Evolutionary conservation across 805 yeast species (phyloP), one percentile per base, ranked within the genome.

Genomic region (Tetrapisispora iriomotensis): DNA sequence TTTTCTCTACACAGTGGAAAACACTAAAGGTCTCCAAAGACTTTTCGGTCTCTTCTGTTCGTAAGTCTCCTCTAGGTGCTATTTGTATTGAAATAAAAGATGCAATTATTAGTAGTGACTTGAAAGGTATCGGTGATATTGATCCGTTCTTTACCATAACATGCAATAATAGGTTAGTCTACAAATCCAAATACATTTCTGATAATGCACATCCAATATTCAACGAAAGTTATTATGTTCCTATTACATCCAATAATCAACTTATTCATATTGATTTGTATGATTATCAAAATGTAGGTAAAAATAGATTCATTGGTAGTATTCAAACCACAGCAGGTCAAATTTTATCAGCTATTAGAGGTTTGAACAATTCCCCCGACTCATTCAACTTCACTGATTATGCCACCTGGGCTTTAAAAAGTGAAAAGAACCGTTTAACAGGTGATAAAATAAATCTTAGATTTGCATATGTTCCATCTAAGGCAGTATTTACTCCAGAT

Each of bases 111-210:
- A 64, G 70, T 48, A 45, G 45, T 65, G 57, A 77, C 48, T 61
- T 81, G 48, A 82, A 80, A 48, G 70, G 77, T 13, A 71, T 81
- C 37, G 90, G 92, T 40, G 74, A 71, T 41, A 77, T 82, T 50
- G 88, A 83, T 59, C 92, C 94, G 4, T 82, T 81, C 50, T 75
- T 79, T 29, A 69, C 73, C 43, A 68, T 82, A 8, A 51, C 73
- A 27, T 58, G 75, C 42, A 76, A 78, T 50, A 82, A 81, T 47
- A 73, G 72, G 53, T 52, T 73, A 29, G 69, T 68, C 44, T 80
- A 70, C 39, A 68, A 66, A 45, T 77, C 92, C 2, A 54, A 63
- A 1, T 72, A 72, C 40, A 71, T 71, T 47, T 72, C 75, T 10
- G 69, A 74, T 36, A 68, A 76, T 1, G 53, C 68, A 25, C 64